A percentile compares a stretch with the other conserved stretches of the same genome.
Evolutionary conservation across 768 basidiomycete species (phyloP).

Genomic region (Kondoa malvinella): DNA sequence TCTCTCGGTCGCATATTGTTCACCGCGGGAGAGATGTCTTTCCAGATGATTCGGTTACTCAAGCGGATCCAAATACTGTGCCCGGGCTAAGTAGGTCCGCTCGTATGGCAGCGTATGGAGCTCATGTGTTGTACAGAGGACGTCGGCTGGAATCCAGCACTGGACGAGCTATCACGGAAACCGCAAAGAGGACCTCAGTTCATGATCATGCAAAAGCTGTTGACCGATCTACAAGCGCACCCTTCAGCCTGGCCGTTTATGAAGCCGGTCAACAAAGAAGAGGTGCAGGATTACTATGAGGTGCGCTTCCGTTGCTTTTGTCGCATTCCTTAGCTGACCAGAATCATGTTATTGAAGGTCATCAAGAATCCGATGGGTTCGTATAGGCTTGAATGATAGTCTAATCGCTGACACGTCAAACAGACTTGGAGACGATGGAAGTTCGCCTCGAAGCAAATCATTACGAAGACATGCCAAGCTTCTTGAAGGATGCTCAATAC

Average conservation of each 20-base stretch:
- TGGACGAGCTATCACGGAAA: conserved; percentile 45
- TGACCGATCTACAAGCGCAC: conserved; percentile 61
- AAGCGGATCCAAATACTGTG: conserved; percentile 54
- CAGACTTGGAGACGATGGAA: conserved; percentile 74
- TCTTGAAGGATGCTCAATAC: conserved; percentile 61
- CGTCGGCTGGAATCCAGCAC: conserved; percentile 77
- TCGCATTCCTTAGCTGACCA: background rate
- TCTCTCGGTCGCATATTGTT: conserved; percentile 70
- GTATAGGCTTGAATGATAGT: background rate
- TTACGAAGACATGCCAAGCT: conserved; percentile 41
- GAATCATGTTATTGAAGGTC: conserved; percentile 31
- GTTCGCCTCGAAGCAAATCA: conserved; percentile 69
- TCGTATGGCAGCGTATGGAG: conserved; percentile 5
- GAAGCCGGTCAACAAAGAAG: conserved; percentile 60
- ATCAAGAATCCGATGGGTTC: conserved; percentile 67
- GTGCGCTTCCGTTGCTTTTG: background rate
- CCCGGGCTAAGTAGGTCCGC: conserved; percentile 60
- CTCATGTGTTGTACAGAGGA: conserved; percentile 43
- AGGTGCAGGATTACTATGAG: conserved; percentile 78
- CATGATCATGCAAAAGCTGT: conserved; percentile 56
- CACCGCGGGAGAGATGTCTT: conserved; percentile 51
- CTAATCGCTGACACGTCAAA: background rate
- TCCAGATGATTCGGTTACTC: conserved; percentile 21
- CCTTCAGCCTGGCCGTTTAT: conserved; percentile 76
- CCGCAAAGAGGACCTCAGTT: conserved; percentile 40